phyloP scores from a whole-genome alignment of 768 basidiomycete genomes.

The Kwoniella europaea region DNA sequence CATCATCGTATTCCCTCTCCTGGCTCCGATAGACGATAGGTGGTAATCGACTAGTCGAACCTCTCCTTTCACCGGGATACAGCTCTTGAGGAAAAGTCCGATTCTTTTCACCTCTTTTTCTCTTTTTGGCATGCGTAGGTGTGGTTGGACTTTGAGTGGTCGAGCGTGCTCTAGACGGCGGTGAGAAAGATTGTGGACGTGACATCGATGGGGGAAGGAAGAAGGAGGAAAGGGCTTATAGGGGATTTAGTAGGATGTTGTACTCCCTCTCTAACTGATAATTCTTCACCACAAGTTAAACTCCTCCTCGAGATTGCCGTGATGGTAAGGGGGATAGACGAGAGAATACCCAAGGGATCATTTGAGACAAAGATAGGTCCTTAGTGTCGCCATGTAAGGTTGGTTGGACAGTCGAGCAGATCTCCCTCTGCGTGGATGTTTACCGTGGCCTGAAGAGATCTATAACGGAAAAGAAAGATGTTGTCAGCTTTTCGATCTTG shows the following conservation, averaged over 20 bases:
- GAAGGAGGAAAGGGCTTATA: background rate
- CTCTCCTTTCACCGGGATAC: constrained; percentile 9
- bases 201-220: constrained; percentile 5
- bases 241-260: background rate
- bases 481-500: background rate
- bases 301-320: background rate
- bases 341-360: background rate
- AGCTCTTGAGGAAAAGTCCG: background rate
- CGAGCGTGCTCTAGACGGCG: background rate
- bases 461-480: background rate
- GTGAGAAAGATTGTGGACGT: constrained; percentile 18
- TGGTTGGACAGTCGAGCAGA: too few species aligned
- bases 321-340: background rate
- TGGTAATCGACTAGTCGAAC: constrained; percentile 1
- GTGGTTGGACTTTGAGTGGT: background rate
- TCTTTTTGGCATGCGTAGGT: background rate
- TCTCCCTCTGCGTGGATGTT: too few species aligned
- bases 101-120: background rate
- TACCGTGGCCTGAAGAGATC: too few species aligned
- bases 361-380: background rate
- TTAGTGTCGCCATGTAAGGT: background rate
- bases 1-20: background rate
- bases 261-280: background rate
- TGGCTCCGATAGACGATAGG: constrained; percentile 2
- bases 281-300: background rate